A percentile compares a stretch with the other conserved stretches of the same genome.
Conservation (phyloP, 805 yeast genomes). For the Ogataea paraovalis region DNA sequence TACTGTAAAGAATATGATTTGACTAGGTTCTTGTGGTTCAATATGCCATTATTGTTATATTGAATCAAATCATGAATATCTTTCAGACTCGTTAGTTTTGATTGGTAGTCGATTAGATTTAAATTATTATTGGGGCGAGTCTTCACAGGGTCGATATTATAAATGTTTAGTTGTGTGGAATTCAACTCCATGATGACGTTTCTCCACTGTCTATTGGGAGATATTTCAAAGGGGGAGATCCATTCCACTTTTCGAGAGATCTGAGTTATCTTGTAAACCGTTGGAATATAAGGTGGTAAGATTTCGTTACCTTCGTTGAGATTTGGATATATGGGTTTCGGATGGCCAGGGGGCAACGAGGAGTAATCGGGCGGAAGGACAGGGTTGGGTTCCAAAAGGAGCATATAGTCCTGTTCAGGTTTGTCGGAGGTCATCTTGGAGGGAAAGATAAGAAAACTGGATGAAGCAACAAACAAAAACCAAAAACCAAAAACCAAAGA, state of each 20-base stretch:
- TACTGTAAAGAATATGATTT: constrained; percentile 78
- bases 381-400: constrained; percentile 34
- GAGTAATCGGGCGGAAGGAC: constrained; percentile 36
- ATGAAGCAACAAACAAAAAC: no score
- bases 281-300: constrained; percentile 65
- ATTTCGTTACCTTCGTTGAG: constrained; percentile 32
- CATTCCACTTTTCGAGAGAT: constrained; percentile 69
- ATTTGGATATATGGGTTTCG: constrained; percentile 32
- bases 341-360: constrained; percentile 33
- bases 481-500: no score
- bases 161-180: constrained; percentile 80
- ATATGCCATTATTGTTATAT: constrained; percentile 20
- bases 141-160: constrained; percentile 34
- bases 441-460: background rate
- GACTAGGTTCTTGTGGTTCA: constrained; percentile 37
- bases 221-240: constrained; percentile 70
- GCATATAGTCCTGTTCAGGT: constrained; percentile 1
- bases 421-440: background rate
- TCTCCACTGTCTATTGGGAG: constrained; percentile 69
- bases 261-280: constrained; percentile 56
- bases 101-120: constrained; percentile 17
- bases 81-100: constrained; percentile 24
- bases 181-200: constrained; percentile 67
- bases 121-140: constrained; percentile 4
- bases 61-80: constrained; percentile 25